These are phyloP conservation scores for Diplodia scrobiculata DNA, from an alignment of 2,329 filamentous ascomycete species.

Conservation along the genomic window DNA sequence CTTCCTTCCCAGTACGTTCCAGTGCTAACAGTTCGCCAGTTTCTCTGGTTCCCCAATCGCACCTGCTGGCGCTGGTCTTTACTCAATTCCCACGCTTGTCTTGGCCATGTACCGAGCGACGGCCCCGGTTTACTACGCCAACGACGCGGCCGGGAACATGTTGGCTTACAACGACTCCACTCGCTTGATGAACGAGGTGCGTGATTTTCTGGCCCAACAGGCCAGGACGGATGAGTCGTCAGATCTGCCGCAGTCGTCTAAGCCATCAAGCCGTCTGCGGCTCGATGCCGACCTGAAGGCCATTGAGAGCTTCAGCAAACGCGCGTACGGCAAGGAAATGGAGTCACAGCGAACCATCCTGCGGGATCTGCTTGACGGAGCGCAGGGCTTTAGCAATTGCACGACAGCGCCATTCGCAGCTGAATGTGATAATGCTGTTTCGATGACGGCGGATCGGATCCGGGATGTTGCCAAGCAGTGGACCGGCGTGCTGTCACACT, in stretches of 20 bases:
- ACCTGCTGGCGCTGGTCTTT: conserved; percentile 68
- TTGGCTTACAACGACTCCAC: conserved; percentile 66
- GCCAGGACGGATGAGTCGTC: conserved; percentile 42
- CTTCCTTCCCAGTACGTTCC: not conserved
- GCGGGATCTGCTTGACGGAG: conserved; percentile 63
- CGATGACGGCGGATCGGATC: conserved; percentile 60
- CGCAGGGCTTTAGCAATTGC: conserved; percentile 63
- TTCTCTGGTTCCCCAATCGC: conserved; percentile 59
- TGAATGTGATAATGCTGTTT: conserved; percentile 63
- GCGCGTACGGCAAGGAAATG: conserved; percentile 66
- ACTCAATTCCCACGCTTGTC: conserved; percentile 69
- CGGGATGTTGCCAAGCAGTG: conserved; percentile 60
- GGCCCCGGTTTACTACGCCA: conserved; percentile 71
- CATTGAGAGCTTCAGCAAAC: conserved; percentile 61
- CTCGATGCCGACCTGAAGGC: conserved; percentile 58
- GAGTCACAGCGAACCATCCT: conserved; percentile 65
- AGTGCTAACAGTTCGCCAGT: conserved; percentile 27
- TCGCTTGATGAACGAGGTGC: conserved; percentile 59
- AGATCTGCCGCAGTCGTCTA: conserved; percentile 37
- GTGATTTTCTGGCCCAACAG: conserved; percentile 52
- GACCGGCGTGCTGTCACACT: conserved; percentile 60
- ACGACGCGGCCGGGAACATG: conserved; percentile 61
- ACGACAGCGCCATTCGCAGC: conserved; percentile 61
- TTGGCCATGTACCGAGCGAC: conserved; percentile 79
- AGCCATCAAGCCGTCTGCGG: conserved; percentile 47